These are phyloP conservation scores for Vanrija pseudolonga DNA, from an alignment of 1,284 basidiomycete genomes.

Conservation along the genomic window DNA sequence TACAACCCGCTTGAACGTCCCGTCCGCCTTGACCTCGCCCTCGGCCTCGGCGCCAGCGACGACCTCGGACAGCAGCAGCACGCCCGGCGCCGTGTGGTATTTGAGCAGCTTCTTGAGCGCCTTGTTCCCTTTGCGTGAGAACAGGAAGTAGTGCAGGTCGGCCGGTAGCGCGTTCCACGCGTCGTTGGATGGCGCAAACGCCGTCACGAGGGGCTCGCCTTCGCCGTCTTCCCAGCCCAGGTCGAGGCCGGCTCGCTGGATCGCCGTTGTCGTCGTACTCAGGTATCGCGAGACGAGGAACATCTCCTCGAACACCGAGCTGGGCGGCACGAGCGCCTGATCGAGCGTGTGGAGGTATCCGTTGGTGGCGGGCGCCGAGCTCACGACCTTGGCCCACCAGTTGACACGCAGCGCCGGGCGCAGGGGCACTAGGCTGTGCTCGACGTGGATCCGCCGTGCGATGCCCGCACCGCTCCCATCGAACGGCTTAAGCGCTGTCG, in stretches of 20 bases:
- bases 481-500: slow-evolving; percentile 57
- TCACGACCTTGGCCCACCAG: slow-evolving; percentile 54
- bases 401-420: slow-evolving; percentile 55
- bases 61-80: slow-evolving; percentile 58
- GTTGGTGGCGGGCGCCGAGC: slow-evolving; percentile 57
- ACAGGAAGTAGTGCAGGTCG: slow-evolving; percentile 60
- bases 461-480: slow-evolving; percentile 57
- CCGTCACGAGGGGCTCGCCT: slow-evolving; percentile 58
- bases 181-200: slow-evolving; percentile 63
- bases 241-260: slow-evolving; percentile 57
- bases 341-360: slow-evolving; percentile 63
- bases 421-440: slow-evolving; percentile 48
- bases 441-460: slow-evolving; percentile 58
- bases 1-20: slow-evolving; percentile 53
- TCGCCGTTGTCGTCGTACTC: slow-evolving; percentile 59
- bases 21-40: slow-evolving; percentile 6
- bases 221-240: slow-evolving; percentile 53
- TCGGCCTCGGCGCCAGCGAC: slow-evolving; percentile 23
- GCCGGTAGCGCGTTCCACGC: slow-evolving; percentile 61
- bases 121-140: slow-evolving; percentile 62
- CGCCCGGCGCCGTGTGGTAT: slow-evolving; percentile 63
- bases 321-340: slow-evolving; percentile 62
- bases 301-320: slow-evolving; percentile 59
- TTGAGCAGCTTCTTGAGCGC: slow-evolving; percentile 62
- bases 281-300: slow-evolving; percentile 59